Base-by-base conservation (phyloP, 106 monocot genomes). In the Dendrobium catenatum region DNA sequence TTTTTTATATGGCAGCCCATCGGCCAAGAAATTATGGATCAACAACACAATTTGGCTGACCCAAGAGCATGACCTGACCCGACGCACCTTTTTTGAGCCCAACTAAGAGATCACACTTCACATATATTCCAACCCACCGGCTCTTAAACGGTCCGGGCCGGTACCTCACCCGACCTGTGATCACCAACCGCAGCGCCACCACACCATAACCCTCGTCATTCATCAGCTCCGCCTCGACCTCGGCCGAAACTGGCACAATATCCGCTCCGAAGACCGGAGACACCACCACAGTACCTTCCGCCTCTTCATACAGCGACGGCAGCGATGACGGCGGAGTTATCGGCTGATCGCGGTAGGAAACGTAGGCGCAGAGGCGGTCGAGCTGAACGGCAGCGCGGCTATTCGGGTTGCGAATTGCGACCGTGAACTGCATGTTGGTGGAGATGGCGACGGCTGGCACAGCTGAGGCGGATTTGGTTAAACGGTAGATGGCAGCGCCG, bases 361-460 rank as follows among this genome's bases (percentile, higher is more conserved):
- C 87, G 81, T 89, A 89, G 51, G 85, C 81, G 4, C 72, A 78
- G 9, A 96, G 82, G 29, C 82, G 88, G 86, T 96, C 91, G 75
- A 91, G 91, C 46, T 55, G 66, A 22, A 93, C 24, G 48, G 84
- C 26, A 44, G 86, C 80, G 0, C 86, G 84, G 46, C 31, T 67
- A 86, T 84, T 91, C 10, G 95, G 89, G 89, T 95, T 95, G 64
- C 84, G 86, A 77, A 87, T 75, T 59, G 88, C 42, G 74, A 95
- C 10, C 2, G 93, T 91, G 86, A 93, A 88, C 80, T 93, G 95
- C 84, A 95, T 85, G 77, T 59, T 78, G 29, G 95, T 80, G 27
- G 86, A 61, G 77, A 95, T 80, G 79, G 86, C 79, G 81, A 74
- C 72, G 76, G 86, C 82, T 1, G 82, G 78, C 64, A 87, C 59